Evolutionary conservation across 352 stramenopile genomes (phyloP).

Genomic region (Nothophytophthora sp.): DNA sequence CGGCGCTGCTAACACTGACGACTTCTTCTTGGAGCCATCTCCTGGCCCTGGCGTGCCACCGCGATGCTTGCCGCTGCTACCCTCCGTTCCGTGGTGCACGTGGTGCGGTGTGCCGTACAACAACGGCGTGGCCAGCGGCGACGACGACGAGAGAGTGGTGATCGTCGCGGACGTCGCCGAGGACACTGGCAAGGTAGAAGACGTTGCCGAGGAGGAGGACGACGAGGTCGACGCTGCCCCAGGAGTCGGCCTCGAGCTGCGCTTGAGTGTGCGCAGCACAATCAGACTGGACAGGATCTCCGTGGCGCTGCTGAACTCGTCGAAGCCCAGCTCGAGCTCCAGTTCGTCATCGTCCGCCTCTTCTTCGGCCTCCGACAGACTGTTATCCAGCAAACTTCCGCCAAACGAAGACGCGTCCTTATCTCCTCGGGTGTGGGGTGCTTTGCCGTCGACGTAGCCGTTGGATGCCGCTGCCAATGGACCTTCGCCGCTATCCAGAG

Average conservation of each 20-base stretch:
- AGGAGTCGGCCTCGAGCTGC: slow-evolving; percentile 43
- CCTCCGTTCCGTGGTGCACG: slow-evolving; percentile 18
- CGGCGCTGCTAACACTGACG: slow-evolving; percentile 4
- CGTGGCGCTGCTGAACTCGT: slow-evolving; percentile 72
- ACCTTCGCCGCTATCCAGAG: slow-evolving; percentile 23
- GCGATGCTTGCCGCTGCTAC: slow-evolving; percentile 19
- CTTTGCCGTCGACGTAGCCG: slow-evolving; percentile 23
- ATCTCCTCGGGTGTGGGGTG: slow-evolving; percentile 2
- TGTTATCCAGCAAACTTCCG: slow-evolving; percentile 34
- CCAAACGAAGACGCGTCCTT: slow-evolving; percentile 29
- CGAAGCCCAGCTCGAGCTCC: slow-evolving; percentile 63
- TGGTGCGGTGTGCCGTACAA: slow-evolving; percentile 30
- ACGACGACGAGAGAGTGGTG: slow-evolving; percentile 36
- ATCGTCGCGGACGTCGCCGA: slow-evolving; percentile 31
- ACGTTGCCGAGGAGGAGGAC: slow-evolving; percentile 41
- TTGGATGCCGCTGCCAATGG: slow-evolving; percentile 15
- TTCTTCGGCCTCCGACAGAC: slow-evolving; percentile 29
- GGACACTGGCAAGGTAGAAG: slow-evolving; percentile 27
- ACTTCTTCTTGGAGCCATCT: slow-evolving; percentile 23
- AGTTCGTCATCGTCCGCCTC: slow-evolving; percentile 52
- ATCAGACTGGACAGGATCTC: slow-evolving; percentile 82
- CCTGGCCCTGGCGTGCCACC: slow-evolving; percentile 22
- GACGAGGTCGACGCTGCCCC: slow-evolving; percentile 42
- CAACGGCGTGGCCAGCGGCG: slow-evolving; percentile 33
- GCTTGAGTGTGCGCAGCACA: slow-evolving; percentile 71